These are phyloP conservation scores for Candida xyloterini DNA, from an alignment of 805 yeast genomes.

Conservation along the genomic window DNA sequence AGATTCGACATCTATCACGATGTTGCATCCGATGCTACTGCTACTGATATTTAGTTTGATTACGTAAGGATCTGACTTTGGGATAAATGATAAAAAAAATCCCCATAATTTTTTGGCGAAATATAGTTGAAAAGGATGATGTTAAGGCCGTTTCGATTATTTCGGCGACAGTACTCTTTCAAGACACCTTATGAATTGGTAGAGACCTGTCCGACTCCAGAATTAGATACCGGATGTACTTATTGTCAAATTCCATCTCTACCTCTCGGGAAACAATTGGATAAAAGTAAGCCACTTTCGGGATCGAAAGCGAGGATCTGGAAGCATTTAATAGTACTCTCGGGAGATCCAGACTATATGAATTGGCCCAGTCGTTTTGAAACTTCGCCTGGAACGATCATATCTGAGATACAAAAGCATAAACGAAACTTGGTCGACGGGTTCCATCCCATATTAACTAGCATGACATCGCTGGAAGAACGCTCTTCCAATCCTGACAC, in stretches of 20 bases:
- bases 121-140: no score
- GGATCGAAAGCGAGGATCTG: slow-evolving; percentile 49
- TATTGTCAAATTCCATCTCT: slow-evolving; percentile 43
- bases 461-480: slow-evolving; percentile 39
- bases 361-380: slow-evolving; percentile 54
- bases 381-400: slow-evolving; percentile 41
- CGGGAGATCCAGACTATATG: slow-evolving; percentile 38
- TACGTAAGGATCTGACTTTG: no score
- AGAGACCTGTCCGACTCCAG: slow-evolving; percentile 47
- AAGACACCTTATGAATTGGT: slow-evolving; percentile 12
- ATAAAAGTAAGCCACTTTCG: slow-evolving; percentile 37
- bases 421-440: slow-evolving; percentile 39
- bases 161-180: slow-evolving; percentile 3
- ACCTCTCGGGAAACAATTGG: slow-evolving; percentile 43
- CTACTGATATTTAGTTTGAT: slow-evolving; percentile 18
- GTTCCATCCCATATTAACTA: slow-evolving; percentile 48
- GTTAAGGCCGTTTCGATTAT: not conserved
- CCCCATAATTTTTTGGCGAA: no score
- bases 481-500: slow-evolving; percentile 24
- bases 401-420: slow-evolving; percentile 36
- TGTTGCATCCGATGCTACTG: slow-evolving; percentile 30
- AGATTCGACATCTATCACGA: slow-evolving; percentile 64
- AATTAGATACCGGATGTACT: slow-evolving; percentile 60
- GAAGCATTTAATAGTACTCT: slow-evolving; percentile 55
- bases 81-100: no score